Conservation (phyloP, 2,329 filamentous ascomycete species). For the Nothopassalora personata region DNA sequence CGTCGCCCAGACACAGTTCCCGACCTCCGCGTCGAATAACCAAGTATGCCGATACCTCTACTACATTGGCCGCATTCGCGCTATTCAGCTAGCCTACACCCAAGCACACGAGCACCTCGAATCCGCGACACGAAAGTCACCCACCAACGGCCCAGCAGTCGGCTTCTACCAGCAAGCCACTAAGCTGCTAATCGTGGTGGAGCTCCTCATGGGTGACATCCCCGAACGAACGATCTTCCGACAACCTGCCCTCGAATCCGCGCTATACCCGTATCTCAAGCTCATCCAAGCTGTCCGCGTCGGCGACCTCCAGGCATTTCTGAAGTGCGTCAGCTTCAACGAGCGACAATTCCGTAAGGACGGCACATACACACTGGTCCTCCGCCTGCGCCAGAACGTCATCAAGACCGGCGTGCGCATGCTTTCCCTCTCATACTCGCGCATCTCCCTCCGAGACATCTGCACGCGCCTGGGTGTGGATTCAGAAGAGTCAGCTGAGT, state of each 20-base stretch:
- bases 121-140: slow-evolving; percentile 90
- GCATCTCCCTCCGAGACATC: slow-evolving; percentile 94
- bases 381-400: slow-evolving; percentile 93
- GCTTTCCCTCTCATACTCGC: slow-evolving; percentile 97
- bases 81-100: slow-evolving; percentile 93
- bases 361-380: slow-evolving; percentile 89
- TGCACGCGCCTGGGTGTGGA: slow-evolving; percentile 91
- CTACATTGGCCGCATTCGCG: slow-evolving; percentile 92
- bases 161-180: slow-evolving; percentile 95
- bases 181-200: slow-evolving; percentile 93
- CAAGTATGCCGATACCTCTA: slow-evolving; percentile 96
- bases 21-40: slow-evolving; percentile 90
- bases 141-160: slow-evolving; percentile 78
- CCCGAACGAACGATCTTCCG: slow-evolving; percentile 93
- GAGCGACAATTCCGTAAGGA: slow-evolving; percentile 84
- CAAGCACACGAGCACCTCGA: slow-evolving; percentile 93
- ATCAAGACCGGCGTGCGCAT: slow-evolving; percentile 99
- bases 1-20: slow-evolving; percentile 93
- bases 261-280: slow-evolving; percentile 86
- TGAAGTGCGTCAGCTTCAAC: slow-evolving; percentile 76
- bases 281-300: slow-evolving; percentile 93
- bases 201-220: slow-evolving; percentile 97
- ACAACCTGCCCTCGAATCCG: slow-evolving; percentile 76
- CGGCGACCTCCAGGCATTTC: slow-evolving; percentile 91
- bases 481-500: slow-evolving; percentile 95